phyloP scores from a whole-genome alignment of 2,329 filamentous ascomycete species.

The Penicillium sp. region DNA sequence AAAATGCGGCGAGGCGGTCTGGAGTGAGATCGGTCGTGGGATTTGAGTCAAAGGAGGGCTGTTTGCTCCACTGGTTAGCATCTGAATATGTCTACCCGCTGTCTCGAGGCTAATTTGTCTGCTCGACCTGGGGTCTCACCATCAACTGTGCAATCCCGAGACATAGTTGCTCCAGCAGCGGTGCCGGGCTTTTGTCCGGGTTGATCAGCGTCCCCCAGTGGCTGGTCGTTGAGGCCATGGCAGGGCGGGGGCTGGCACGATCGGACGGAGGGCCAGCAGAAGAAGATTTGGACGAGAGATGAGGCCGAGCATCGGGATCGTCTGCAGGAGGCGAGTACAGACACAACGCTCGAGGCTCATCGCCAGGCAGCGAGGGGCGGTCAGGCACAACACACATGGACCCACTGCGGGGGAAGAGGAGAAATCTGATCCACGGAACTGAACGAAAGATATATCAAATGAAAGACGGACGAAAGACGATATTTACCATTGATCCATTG shows the following conservation, averaged over 20 bases:
- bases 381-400: conserved; percentile 30
- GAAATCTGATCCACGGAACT: conserved; percentile 2
- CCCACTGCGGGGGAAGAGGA: conserved; percentile 24
- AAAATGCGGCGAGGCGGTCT: conserved; percentile 74
- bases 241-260: conserved; percentile 22
- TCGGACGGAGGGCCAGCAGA: conserved; percentile 13
- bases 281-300: conserved; percentile 10
- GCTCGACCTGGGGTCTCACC: conserved; percentile 54
- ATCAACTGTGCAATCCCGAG: conserved; percentile 70
- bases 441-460: neutral
- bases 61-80: conserved; percentile 11
- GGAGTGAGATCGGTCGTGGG: conserved; percentile 56
- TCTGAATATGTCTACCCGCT: neutral
- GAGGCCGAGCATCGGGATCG: conserved; percentile 4
- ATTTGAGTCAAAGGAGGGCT: conserved; percentile 40
- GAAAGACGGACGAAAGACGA: neutral
- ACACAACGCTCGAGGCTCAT: conserved; percentile 14
- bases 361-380: conserved; percentile 28
- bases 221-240: conserved; percentile 39
- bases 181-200: conserved; percentile 68
- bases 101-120: too few species aligned
- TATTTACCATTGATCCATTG: neutral
- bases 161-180: conserved; percentile 68
- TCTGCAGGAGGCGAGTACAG: conserved; percentile 8
- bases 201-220: conserved; percentile 69